Conservation (phyloP, 192 early-diverging fungal species). For the Backusella psychrophila region DNA sequence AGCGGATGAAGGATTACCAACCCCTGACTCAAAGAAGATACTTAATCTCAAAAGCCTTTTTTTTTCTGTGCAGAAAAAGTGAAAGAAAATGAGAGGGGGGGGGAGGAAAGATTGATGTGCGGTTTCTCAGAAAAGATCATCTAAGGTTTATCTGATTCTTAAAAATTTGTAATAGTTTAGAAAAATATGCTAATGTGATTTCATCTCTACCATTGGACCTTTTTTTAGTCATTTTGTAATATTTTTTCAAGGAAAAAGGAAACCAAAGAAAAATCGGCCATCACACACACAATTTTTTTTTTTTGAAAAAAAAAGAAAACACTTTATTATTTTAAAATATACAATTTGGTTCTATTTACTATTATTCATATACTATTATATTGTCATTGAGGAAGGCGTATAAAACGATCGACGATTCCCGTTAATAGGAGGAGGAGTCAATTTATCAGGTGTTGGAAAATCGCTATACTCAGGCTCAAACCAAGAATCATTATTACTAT, state of each 20-base stretch:
- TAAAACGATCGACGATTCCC: neutral
- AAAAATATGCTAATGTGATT: neutral
- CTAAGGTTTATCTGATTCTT: slow-evolving; percentile 7
- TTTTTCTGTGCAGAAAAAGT: neutral
- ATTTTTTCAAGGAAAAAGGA: neutral
- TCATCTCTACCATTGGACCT: neutral
- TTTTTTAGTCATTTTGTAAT: neutral
- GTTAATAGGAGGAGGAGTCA: neutral
- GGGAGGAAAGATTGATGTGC: neutral
- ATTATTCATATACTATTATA: neutral
- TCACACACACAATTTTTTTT: neutral
- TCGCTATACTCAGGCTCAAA: neutral
- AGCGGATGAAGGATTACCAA: too few relatives aligned
- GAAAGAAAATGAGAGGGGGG: neutral
- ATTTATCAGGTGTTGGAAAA: neutral
- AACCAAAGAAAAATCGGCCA: neutral
- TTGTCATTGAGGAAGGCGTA: slow-evolving; percentile 7
- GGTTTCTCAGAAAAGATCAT: neutral
- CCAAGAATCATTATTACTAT: neutral
- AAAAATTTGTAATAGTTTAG: neutral
- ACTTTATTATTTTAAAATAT: neutral
- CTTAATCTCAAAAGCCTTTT: neutral
- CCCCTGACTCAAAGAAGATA: too few relatives aligned
- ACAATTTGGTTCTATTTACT: neutral
- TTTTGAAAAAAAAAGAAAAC: neutral